Evolutionary conservation across 257 asterid species (phyloP), one percentile per base, ranked within the genome.

Genomic region (Nicotiana tabacum): DNA sequence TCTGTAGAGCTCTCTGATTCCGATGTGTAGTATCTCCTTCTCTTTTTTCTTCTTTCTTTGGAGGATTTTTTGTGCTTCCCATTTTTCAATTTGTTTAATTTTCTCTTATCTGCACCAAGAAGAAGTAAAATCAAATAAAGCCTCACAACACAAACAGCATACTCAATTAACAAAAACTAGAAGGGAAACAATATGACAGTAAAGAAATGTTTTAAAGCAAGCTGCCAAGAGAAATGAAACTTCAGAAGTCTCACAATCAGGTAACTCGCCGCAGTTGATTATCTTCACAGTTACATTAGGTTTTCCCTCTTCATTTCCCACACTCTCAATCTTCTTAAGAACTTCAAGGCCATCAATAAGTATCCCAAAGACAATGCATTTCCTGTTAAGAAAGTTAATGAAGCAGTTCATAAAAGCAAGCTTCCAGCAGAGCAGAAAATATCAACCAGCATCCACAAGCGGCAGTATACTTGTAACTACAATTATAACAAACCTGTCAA

Each of bases 241-340:
- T n/a, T 37, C 67, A 18, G 10, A 43, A 57, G 66, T 83, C 94
- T 83, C 90, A 96, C 98, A 95, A 78, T 90, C 96, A 69, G 79
- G 89, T n/a, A 93, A 83, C 89, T 93, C 97, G 70, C 99, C 99
- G 81, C 92, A 91, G 86, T 94, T 91, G 76, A 93, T 89, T 82
- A 96, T 92, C 92, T 96, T 96, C 85, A 94, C 98, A 30, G 97
- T 93, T 46, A 94, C 99, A 78, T 92, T 84, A 82, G 98, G 98
- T 78, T 88, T 90, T 29, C 98, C 99, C 64, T 90, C 95, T 77
- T 90, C 98, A 86, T 90, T 95, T 70, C 97, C 99, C 66, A 88
- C 94, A 87, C 90, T 83, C 87, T 96, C 99, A 69, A 96, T 96
- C 92, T 93, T 96, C 87, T 91, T 93, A 89, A 96, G 86, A 86